Evolutionary conservation across 2,329 filamentous ascomycete species (phyloP).

Genomic region (Boeremia lycopersici): DNA sequence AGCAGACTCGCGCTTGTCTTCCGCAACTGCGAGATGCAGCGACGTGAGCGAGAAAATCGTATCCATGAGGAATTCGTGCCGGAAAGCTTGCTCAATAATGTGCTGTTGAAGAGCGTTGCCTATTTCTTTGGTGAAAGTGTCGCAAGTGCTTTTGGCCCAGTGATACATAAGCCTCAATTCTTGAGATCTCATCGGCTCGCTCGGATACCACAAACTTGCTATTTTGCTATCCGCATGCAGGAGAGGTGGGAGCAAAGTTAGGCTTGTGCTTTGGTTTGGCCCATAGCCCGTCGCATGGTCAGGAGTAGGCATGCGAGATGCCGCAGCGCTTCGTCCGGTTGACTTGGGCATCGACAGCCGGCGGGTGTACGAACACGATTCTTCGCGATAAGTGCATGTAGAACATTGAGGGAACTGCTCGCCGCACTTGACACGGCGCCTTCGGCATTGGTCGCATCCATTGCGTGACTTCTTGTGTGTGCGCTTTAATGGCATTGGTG

Average conservation of each 20-base stretch:
- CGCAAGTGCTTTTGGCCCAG: conserved; percentile 4
- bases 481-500: not conserved
- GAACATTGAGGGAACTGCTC: conserved; percentile 2
- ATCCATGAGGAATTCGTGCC: conserved; percentile 14
- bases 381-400: not conserved
- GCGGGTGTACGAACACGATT: not conserved
- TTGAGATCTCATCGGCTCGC: not conserved
- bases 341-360: not conserved
- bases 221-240: too few species aligned
- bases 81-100: conserved; percentile 7
- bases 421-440: conserved; percentile 13
- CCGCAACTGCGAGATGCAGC: conserved; percentile 2
- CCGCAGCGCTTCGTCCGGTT: too few species aligned
- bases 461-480: conserved; percentile 7
- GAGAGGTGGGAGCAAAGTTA: too few species aligned
- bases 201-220: too few species aligned
- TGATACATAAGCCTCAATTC: conserved; percentile 11
- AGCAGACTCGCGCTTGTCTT: too few species aligned
- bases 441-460: conserved; percentile 8
- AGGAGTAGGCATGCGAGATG: too few species aligned
- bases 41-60: conserved; percentile 7
- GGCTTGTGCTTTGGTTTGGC: too few species aligned
- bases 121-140: conserved; percentile 3
- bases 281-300: too few species aligned
- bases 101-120: conserved; percentile 2